Base-by-base conservation (phyloP, 2,329 filamentous ascomycete species). In the Ophiocordyceps unilateralis region DNA sequence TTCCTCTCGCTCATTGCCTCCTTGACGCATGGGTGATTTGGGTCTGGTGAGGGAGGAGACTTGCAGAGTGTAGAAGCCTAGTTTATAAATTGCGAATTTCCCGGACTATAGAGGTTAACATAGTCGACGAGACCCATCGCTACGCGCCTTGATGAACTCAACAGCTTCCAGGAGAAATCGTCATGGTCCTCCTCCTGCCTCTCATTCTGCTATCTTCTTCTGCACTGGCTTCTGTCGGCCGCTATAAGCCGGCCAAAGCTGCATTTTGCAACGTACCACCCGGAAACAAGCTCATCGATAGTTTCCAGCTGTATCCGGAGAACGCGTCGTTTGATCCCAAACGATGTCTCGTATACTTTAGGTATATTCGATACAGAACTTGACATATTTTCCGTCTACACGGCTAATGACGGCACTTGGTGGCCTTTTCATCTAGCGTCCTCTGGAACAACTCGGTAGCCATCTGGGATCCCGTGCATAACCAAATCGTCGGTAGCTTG, bases 401-500 rank as follows among this genome's bases (percentile, higher is more conserved):
- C 14, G 9, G 30, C 6, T 32, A 12, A 32, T 12, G 12, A 12
- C 30, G 15, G 12, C 30, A 32, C 11, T 32, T 9, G 24, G 24
- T 26, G 12, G 7, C 11, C 5, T 11, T 11, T 11, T 6, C 30
- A 7, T 6, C 2, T 21, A 44, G 43, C 39, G 22, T 15, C n/a
- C 32, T 44, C 1, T 44, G 24, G 22, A 41, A 44, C 22, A 19
- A 19, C 7, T 36, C 43, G 2, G 22, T 44, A 4, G 26, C 43
- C 12, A 22, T 41, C 24, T 44, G 22, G n/a, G 39, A 44, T 30
- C 32, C 43, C 5, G 14, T 38, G 5, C 47, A 47, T 8, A 53
- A 52, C 21, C 44, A 53, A 12, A 46, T 57, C 1, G 47, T 57
- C 5, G 42, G 53, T 5, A 48, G 50, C 12, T 48, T 58, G 6